These are phyloP conservation scores for Balansia obtecta DNA, from an alignment of 2,329 filamentous ascomycete genomes.

Conservation along the genomic window DNA sequence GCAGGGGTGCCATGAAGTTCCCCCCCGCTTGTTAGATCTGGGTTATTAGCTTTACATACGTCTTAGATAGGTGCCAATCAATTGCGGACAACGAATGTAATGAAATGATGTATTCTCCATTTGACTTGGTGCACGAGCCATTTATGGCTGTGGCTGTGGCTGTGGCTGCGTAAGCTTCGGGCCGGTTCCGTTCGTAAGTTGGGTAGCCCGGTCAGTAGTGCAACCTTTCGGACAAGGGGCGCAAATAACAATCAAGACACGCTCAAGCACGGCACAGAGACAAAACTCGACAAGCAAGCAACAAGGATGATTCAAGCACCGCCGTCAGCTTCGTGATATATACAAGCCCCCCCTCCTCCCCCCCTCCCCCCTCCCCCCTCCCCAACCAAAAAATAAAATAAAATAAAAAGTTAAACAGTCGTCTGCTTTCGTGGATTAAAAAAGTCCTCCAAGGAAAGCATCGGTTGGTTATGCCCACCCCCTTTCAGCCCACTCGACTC, in stretches of 20 bases:
- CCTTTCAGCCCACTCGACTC: not conserved
- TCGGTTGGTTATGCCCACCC: not conserved
- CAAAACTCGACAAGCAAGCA: not conserved
- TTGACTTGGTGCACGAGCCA: not conserved
- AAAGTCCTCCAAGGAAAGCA: not conserved
- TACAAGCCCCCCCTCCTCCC: conserved; percentile 13
- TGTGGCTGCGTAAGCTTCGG: not conserved
- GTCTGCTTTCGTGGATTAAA: not conserved
- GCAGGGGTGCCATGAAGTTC: not conserved
- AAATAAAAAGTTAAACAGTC: not conserved
- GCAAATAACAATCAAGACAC: not conserved
- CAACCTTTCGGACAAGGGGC: no score
- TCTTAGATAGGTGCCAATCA: no score
- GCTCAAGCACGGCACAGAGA: not conserved
- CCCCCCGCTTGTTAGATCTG: not conserved
- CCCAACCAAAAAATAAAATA: not conserved
- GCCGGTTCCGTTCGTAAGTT: not conserved
- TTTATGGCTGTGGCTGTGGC: no score
- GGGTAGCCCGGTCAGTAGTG: no score
- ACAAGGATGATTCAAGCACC: conserved; percentile 6
- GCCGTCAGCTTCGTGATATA: conserved; percentile 13
- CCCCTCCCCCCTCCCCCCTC: no score
- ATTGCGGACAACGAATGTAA: no score
- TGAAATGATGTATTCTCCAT: not conserved
- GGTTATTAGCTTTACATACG: no score